Base-by-base conservation (phyloP, 192 early-diverging fungal species). In the Umbelopsis vinacea region DNA sequence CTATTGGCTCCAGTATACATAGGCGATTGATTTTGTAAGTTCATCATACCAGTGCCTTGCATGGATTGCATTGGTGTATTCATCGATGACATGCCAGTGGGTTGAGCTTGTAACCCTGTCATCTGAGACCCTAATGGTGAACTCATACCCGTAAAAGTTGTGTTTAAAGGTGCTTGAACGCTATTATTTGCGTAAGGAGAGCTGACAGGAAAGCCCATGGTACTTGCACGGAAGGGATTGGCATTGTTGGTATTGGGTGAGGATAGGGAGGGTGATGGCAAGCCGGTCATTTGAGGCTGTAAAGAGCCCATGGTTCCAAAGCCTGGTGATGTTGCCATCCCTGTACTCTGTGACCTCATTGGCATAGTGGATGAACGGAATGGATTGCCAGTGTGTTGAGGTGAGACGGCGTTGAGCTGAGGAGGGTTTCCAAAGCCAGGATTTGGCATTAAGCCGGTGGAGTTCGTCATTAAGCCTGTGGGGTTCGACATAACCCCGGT, bases 221-320 rank as follows among this genome's bases (percentile, higher is more conserved):
- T 74, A 45, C 54, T 74, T 7, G 73, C 38, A 40, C 73, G 45
- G 55, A 74, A 74, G 3, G 73, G 73, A 37, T 74, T 74, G n/a
- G 73, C 67, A 60, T 17, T 52, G 35, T 29, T 66, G 12, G 60
- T 35, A 21, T 66, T 46, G 26, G 74, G 74, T 37, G 60, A 40
- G 21, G 50, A 46, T 57, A 75, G 52, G 22, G 74, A 70, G 6
- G 46, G 45, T 17, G 48, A 43, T 7, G 72, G 66, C 19, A 48
- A 50, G 10, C 66, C 63, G 17, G 63, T 53, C 8, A 37, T 35
- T 53, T 73, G 71, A 17, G 33, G 66, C 1, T 66, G 46, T 37
- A 67, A 15, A 3, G 63, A 38, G 4, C 35, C 26, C 19, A 67
- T n/a, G 29, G 46, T 52, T 72, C 54, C 26, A 66, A 29, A 19